Base-by-base conservation (phyloP, 768 basidiomycete genomes). In the Ramaria sp. region DNA sequence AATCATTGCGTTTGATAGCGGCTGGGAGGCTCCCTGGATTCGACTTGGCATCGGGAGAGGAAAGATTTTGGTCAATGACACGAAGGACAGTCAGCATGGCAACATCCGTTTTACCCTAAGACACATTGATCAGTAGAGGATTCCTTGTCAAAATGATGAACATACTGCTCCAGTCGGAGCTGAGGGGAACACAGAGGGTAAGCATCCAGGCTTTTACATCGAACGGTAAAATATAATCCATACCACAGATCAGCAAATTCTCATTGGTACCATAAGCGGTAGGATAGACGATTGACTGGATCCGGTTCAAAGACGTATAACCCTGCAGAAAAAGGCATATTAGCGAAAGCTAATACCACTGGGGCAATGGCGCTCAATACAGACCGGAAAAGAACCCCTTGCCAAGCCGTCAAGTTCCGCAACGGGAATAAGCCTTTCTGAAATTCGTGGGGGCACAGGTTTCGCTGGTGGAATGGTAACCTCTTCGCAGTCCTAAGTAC, bases 91-190 rank as follows among this genome's bases (percentile, higher is more conserved):
- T 78, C 63, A 99, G 75, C 81, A 98, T 87, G 0, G 96, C 96
- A 0, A 99, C 86, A 67, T 99, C 96, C 0, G 96, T 99, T 89
- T 99, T 99, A 68, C 96, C 96, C 92, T 94, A 61, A 30, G 37
- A 48, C 2, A 3, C 20, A 34, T 50, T 5, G 30, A 15, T 42
- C 55, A 32, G 58, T 22, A 16, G n/a, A 42, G 45, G 36, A 45
- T 51, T 24, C 13, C 20, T 28, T 18, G 37, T 18, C n/a, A 20
- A 12, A 27, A 24, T 13, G 28, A 38, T 48, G 18, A 18, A 68
- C 87, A 69, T 61, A 95, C 93, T 60, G 96, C 95, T 75, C 96
- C 96, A 59, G 96, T 99, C 0, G 96, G 96, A 64, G 96, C 93
- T 95, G 61, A 34, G 16, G 22, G 32, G 16, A 50, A 15, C 18